phyloP scores from a whole-genome alignment of 345 rosid genomes.

The Gossypium turneri region DNA sequence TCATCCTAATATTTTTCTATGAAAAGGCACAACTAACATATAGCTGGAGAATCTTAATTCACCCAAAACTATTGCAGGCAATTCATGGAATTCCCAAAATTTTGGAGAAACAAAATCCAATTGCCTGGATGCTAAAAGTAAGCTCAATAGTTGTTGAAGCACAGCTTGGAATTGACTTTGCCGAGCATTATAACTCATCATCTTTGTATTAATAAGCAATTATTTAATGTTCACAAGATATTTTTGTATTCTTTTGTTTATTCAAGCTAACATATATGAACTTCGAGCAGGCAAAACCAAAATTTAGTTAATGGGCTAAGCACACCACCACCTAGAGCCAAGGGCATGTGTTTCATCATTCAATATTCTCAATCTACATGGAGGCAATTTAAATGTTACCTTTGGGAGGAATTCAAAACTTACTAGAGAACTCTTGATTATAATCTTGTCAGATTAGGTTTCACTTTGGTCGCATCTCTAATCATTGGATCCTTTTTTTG shows the following conservation, averaged over 20 bases:
- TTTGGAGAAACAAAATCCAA: constrained; percentile 68
- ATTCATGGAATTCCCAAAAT: constrained; percentile 61
- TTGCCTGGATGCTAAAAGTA: constrained; percentile 85
- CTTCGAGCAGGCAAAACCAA: constrained; percentile 47
- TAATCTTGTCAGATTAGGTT: constrained; percentile 47
- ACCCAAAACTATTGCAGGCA: constrained; percentile 22
- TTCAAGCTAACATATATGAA: background rate
- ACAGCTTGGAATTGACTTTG: constrained; percentile 61
- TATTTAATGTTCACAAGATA: constrained; percentile 5
- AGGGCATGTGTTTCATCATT: constrained; percentile 43
- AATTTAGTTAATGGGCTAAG: constrained; percentile 40
- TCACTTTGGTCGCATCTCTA: constrained; percentile 45
- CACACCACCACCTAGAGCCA: constrained; percentile 40
- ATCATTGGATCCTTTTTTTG: constrained; percentile 56
- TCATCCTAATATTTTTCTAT: background rate
- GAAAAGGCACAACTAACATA: background rate
- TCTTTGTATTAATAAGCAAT: constrained; percentile 47
- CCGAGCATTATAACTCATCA: constrained; percentile 53
- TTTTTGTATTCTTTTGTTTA: background rate
- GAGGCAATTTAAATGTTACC: constrained; percentile 59
- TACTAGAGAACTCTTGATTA: constrained; percentile 73
- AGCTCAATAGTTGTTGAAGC: constrained; percentile 69
- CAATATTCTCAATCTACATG: constrained; percentile 41
- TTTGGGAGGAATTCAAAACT: constrained; percentile 66
- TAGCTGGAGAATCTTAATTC: background rate